Conservation (phyloP, 2,329 filamentous ascomycete species). For the Ilyonectria mors-panacis region DNA sequence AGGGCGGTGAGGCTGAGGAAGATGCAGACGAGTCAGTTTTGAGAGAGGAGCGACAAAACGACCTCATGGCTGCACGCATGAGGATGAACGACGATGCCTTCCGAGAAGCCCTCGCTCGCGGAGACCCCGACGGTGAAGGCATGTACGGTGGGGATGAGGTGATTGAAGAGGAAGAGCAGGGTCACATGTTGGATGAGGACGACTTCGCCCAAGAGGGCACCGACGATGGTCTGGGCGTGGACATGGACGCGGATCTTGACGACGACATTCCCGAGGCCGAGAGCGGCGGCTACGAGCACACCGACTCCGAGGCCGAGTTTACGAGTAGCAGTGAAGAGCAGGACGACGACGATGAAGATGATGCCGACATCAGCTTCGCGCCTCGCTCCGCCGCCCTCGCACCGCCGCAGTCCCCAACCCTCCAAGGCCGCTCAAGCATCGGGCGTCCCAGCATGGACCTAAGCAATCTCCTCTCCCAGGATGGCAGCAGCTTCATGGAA, state of each 20-base stretch:
- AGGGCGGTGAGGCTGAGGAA: conserved; percentile 57
- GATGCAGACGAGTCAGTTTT: conserved; percentile 58
- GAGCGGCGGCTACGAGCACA: conserved; percentile 80
- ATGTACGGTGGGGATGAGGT: conserved; percentile 70
- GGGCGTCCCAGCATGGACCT: conserved; percentile 68
- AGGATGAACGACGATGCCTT: conserved; percentile 74
- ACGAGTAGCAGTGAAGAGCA: conserved; percentile 66
- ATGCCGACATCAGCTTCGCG: conserved; percentile 56
- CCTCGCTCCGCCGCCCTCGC: conserved; percentile 53
- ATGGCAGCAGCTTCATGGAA: conserved; percentile 70
- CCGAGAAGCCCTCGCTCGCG: conserved; percentile 69
- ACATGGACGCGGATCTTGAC: conserved; percentile 79
- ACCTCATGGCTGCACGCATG: conserved; percentile 66
- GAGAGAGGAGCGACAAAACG: conserved; percentile 62
- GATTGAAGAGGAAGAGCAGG: conserved; percentile 68
- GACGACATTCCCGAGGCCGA: conserved; percentile 79
- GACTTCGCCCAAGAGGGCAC: conserved; percentile 62
- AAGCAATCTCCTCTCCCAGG: conserved; percentile 68
- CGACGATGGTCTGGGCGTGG: conserved; percentile 51
- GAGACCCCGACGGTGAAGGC: conserved; percentile 62
- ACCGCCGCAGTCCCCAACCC: conserved; percentile 57
- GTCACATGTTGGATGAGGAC: conserved; percentile 75
- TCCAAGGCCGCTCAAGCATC: conserved; percentile 48
- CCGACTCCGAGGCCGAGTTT: conserved; percentile 79
- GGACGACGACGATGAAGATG: conserved; percentile 52